Base-by-base conservation (phyloP, 2,329 filamentous ascomycete genomes). In the Cladosporium sp. region DNA sequence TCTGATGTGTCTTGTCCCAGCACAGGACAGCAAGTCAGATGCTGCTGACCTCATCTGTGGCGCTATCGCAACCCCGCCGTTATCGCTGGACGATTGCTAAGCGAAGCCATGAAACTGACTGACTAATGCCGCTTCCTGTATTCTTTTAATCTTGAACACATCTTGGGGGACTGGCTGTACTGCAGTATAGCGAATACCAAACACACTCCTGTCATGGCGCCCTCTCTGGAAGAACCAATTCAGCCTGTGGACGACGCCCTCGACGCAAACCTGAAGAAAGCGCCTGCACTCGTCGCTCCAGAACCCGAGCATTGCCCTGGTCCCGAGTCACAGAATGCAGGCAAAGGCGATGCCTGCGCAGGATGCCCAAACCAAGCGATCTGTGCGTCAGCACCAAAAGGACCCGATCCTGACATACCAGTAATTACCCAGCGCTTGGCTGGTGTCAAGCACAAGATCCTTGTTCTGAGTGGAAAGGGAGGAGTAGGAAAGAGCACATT, bases 401-500 rank as follows among this genome's bases (percentile, higher is more conserved):
- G 93, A 0, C 93, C 94, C 1, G 94, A 99, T 71, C 93, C 93
- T 0, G 94, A 99, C 73, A 90, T 97, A 45, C 87, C 91, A 3
- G 73, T 94, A 64, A 97, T 99, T 67, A 88, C 91, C 15, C 83
- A 87, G 57, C 89, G 93, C 3, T 85, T 99, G 3, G 81, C 86
- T 10, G 84, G 84, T 52, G 89, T 99, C 61, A 85, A 85, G 66
- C 93, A 97, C 77, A 97, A 97, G 75, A 88, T 99, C 58, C 82
- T 99, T 52, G 87, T 99, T 5, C 81, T 99, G 4, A 93, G 88
- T 52, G 94, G 94, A 61, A 99, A 97, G 79, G 94, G 94, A 61
- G 94, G 94, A 47, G 94, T 99, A 0, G 94, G 94, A 7, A 99
- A 99, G 76, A 94, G 89, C 65, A 97, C 94, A 0, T 96, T 97